A percentile compares a stretch with the other conserved stretches of the same genome.
Conservation (phyloP, 1,284 basidiomycete species). For the Cutaneotrichosporon sp. region DNA sequence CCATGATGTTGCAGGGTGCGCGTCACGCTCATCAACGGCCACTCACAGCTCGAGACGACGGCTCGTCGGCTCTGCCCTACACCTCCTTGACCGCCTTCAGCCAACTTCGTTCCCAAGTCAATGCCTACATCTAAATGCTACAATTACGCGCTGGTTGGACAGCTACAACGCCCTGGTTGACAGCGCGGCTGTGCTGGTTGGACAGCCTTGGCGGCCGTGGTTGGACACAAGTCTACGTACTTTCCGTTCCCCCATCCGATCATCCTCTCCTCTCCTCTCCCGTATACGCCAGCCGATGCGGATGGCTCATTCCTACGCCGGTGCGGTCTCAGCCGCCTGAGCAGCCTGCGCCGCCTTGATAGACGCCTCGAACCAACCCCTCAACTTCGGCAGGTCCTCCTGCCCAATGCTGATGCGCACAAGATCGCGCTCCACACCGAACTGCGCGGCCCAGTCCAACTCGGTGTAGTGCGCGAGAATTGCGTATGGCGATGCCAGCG, state of each 20-base stretch:
- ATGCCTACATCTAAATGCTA: constrained; percentile 8
- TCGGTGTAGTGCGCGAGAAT: constrained; percentile 91
- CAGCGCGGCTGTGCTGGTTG: constrained; percentile 8
- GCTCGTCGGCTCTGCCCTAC: no score
- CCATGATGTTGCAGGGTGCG: no score
- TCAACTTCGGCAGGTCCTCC: constrained; percentile 69
- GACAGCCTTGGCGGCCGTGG: constrained; percentile 6
- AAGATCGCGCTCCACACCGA: constrained; percentile 79
- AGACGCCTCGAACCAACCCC: constrained; percentile 65
- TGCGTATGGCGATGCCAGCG: constrained; percentile 87
- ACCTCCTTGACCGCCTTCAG: no score
- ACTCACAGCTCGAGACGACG: no score
- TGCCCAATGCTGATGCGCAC: constrained; percentile 88
- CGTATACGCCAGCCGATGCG: no score
- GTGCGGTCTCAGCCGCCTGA: neutral
- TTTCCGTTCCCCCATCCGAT: neutral
- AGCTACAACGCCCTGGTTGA: constrained; percentile 11
- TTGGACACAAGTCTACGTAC: constrained; percentile 7
- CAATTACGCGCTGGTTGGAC: constrained; percentile 15
- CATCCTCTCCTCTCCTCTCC: neutral
- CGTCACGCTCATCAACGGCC: no score
- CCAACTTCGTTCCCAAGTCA: neutral
- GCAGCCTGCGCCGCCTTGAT: constrained; percentile 58
- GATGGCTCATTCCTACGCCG: no score
- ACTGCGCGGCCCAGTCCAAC: constrained; percentile 84